These are phyloP conservation scores for Starmera dryadoides DNA, from an alignment of 805 yeast species.

Conservation along the genomic window DNA sequence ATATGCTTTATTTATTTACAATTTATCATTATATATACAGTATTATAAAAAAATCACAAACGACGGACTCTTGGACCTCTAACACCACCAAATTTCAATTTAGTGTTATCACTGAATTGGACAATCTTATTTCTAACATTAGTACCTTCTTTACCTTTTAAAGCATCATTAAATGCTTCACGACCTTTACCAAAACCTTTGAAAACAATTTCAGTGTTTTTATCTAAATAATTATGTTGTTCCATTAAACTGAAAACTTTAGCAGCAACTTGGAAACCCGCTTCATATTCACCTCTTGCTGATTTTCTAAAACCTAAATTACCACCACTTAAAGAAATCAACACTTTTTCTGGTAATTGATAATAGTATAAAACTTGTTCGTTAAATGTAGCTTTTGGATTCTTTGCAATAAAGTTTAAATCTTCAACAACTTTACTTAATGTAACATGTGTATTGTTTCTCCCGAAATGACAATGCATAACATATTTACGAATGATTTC, in stretches of 20 bases:
- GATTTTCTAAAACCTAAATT: slow-evolving; percentile 83
- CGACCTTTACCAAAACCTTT: slow-evolving; percentile 87
- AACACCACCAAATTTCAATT: slow-evolving; percentile 87
- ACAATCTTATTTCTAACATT: slow-evolving; percentile 57
- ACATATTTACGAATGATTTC: slow-evolving; percentile 52
- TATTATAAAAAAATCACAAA: slow-evolving; percentile 30
- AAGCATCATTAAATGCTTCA: slow-evolving; percentile 75
- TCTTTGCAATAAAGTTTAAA: slow-evolving; percentile 46
- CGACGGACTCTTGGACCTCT: slow-evolving; percentile 80
- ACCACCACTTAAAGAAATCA: slow-evolving; percentile 70
- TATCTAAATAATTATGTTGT: slow-evolving; percentile 48
- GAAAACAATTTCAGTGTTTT: slow-evolving; percentile 67
- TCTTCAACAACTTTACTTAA: slow-evolving; percentile 67
- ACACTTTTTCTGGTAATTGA: slow-evolving; percentile 71
- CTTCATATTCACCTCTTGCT: slow-evolving; percentile 90
- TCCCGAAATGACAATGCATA: slow-evolving; percentile 67
- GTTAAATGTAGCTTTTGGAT: slow-evolving; percentile 49
- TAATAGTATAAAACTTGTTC: slow-evolving; percentile 72
- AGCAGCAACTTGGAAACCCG: slow-evolving; percentile 78
- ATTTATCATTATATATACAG: too few relatives aligned
- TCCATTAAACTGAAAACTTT: slow-evolving; percentile 66
- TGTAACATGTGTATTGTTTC: slow-evolving; percentile 79
- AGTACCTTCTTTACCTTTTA: slow-evolving; percentile 84
- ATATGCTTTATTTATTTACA: too few relatives aligned
- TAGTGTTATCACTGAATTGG: slow-evolving; percentile 72